Evolutionary conservation across 805 yeast species (phyloP).

Genomic region (Cyberlindnera amylophila): DNA sequence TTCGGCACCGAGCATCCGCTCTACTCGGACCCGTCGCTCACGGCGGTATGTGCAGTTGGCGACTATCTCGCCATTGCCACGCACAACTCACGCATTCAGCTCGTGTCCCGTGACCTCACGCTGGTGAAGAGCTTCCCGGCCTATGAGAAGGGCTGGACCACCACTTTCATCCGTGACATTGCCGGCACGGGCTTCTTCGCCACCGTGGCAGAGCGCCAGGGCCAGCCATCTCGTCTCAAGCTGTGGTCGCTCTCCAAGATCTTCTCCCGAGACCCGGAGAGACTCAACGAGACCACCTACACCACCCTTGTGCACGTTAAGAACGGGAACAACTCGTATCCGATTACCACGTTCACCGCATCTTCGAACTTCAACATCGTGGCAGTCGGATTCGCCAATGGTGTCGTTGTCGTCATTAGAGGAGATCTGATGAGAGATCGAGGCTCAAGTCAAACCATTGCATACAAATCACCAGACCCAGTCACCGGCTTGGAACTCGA

Average conservation of each 20-base stretch:
- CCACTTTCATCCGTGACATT: constrained; percentile 52
- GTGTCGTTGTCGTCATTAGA: constrained; percentile 72
- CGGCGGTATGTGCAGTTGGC: constrained; percentile 58
- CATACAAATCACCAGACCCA: constrained; percentile 71
- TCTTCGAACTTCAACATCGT: constrained; percentile 56
- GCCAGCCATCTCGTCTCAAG: constrained; percentile 62
- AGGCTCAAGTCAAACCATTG: constrained; percentile 81
- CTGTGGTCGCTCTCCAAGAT: constrained; percentile 69
- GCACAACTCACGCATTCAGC: constrained; percentile 47
- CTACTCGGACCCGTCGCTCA: constrained; percentile 73
- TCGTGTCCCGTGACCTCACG: constrained; percentile 49
- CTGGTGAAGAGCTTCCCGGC: constrained; percentile 53
- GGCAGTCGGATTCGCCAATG: constrained; percentile 81
- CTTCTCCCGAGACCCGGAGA: constrained; percentile 24
- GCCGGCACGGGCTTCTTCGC: constrained; percentile 50
- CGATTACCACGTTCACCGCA: constrained; percentile 62
- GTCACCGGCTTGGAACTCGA: constrained; percentile 71
- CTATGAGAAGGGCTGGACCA: constrained; percentile 59
- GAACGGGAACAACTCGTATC: constrained; percentile 75
- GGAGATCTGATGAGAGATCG: constrained; percentile 88
- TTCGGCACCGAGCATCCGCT: constrained; percentile 57
- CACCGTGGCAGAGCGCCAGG: constrained; percentile 72
- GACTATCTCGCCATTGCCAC: constrained; percentile 59
- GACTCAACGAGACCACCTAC: constrained; percentile 40
- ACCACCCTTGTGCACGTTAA: constrained; percentile 59